Conservation (phyloP, 352 stramenopile species). For the Pythium diclinum region DNA sequence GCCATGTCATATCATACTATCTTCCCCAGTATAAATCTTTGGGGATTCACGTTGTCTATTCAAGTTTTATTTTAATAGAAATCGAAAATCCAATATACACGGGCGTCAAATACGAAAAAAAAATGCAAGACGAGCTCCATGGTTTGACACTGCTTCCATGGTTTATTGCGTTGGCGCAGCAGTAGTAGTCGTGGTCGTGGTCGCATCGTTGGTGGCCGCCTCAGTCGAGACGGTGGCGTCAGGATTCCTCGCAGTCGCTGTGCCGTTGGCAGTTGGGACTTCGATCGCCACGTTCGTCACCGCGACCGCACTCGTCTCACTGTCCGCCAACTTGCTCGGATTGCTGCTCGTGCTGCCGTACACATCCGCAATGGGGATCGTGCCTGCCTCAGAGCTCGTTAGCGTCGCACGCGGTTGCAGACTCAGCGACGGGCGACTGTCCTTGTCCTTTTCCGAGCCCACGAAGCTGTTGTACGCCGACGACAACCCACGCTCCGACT, state of each 20-base stretch:
- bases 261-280: not conserved
- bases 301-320: not conserved
- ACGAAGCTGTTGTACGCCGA: slow-evolving; percentile 18
- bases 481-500: slow-evolving; percentile 9
- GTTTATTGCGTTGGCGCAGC: not conserved
- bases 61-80: too few species aligned
- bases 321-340: not conserved
- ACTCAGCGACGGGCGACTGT: not conserved
- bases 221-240: not conserved
- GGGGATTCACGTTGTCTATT: too few species aligned
- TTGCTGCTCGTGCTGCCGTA: not conserved
- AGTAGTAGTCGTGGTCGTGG: not conserved
- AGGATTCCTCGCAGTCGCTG: not conserved
- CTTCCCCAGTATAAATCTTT: too few species aligned
- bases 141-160: too few species aligned
- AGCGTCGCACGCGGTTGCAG: slow-evolving; percentile 3
- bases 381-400: slow-evolving; percentile 3
- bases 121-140: too few species aligned
- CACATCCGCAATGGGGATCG: not conserved
- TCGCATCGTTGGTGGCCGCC: not conserved
- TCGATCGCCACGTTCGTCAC: slow-evolving; percentile 1
- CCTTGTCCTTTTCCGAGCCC: slow-evolving; percentile 4
- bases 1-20: too few species aligned
- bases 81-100: too few species aligned
- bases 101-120: too few species aligned